phyloP scores from a whole-genome alignment of 1,284 basidiomycete species.

The Bjerkandera adusta region DNA sequence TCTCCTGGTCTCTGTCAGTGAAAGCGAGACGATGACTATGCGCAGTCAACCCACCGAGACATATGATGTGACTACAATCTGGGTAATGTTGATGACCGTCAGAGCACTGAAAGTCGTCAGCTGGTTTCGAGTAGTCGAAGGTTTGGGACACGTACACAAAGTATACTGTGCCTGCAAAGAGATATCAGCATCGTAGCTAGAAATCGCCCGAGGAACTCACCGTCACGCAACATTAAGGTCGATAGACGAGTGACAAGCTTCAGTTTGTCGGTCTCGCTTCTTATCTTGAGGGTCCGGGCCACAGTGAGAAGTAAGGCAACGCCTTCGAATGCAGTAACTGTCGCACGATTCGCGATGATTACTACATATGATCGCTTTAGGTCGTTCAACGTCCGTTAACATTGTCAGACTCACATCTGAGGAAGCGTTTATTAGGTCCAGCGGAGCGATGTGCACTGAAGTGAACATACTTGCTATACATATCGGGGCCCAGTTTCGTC shows the following conservation, averaged over 20 bases:
- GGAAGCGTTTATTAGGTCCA: neutral
- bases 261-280: conserved; percentile 2
- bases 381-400: neutral
- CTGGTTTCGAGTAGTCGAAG: neutral
- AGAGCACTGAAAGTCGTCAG: conserved; percentile 4
- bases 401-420: neutral
- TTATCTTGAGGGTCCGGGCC: conserved; percentile 12
- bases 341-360: conserved; percentile 16
- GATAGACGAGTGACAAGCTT: conserved; percentile 9
- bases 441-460: neutral
- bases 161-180: no score
- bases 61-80: conserved; percentile 9
- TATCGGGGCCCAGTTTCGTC: conserved; percentile 1
- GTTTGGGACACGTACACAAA: neutral
- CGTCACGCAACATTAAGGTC: conserved; percentile 19
- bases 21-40: neutral
- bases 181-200: no score
- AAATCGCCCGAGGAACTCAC: no score
- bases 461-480: conserved; percentile 15
- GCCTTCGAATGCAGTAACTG: conserved; percentile 16
- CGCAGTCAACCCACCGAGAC: conserved; percentile 6
- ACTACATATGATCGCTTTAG: conserved; percentile 9
- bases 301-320: conserved; percentile 21
- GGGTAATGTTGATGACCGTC: conserved; percentile 10
- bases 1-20: conserved; percentile 6